Evolutionary conservation across 1,284 basidiomycete species (phyloP).

Genomic region (Puccinia triticina): DNA sequence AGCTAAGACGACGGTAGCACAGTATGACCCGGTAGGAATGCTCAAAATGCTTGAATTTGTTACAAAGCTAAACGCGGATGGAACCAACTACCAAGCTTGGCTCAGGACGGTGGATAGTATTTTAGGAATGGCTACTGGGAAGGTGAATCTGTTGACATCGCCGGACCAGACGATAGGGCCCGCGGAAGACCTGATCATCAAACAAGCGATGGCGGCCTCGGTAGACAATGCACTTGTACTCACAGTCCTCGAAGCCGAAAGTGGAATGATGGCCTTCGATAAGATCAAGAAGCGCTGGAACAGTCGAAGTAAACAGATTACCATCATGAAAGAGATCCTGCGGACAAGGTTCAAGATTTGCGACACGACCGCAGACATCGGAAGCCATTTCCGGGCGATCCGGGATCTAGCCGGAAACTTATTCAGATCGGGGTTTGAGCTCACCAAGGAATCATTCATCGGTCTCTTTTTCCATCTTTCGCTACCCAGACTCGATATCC

Average conservation of each 20-base stretch:
- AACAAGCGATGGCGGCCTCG: not conserved
- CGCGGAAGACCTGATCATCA: not conserved
- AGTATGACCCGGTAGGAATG: too few relatives aligned
- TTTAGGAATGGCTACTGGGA: not conserved
- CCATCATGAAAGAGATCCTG: not conserved
- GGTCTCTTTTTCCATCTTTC: not conserved
- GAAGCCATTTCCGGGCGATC: not conserved
- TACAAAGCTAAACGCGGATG: not conserved
- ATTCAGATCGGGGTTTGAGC: not conserved
- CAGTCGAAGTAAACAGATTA: not conserved
- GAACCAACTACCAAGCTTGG: not conserved
- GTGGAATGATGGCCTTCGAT: not conserved
- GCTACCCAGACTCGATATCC: not conserved
- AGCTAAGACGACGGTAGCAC: constrained; percentile 52
- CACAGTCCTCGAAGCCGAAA: not conserved
- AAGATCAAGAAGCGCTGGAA: not conserved
- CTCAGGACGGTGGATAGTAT: not conserved
- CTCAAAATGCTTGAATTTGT: not conserved
- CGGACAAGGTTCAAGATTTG: not conserved
- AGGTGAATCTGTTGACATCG: not conserved
- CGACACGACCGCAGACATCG: not conserved
- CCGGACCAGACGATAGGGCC: not conserved
- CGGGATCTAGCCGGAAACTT: not conserved
- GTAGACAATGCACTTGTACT: not conserved
- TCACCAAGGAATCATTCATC: not conserved